A percentile compares a stretch with the other conserved stretches of the same genome.
These are phyloP conservation scores for Thalassiosira profunda DNA, from an alignment of 108 stramenopile species.

Conservation along the genomic window DNA sequence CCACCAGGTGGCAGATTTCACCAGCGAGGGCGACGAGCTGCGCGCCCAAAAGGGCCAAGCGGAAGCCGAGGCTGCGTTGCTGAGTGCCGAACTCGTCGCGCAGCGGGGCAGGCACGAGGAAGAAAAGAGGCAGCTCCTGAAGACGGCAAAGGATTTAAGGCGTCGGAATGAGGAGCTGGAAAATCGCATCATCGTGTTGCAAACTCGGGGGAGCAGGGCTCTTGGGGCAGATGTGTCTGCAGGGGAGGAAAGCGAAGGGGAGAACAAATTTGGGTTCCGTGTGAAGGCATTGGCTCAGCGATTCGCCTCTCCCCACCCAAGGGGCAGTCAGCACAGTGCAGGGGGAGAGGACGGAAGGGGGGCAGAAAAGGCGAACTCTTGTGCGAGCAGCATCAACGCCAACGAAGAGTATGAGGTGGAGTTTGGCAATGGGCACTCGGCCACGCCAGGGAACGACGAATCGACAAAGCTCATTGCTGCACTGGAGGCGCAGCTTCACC, in stretches of 20 bases:
- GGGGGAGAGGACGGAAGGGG: constrained; percentile 8
- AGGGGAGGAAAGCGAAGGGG: not conserved
- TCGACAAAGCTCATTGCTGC: constrained; percentile 16
- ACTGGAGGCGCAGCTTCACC: constrained; percentile 40
- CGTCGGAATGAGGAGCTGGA: constrained; percentile 44
- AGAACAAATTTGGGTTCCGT: constrained; percentile 26
- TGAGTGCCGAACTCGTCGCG: constrained; percentile 31
- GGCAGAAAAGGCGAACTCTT: too few species aligned
- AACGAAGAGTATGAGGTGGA: constrained; percentile 14
- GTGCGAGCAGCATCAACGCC: constrained; percentile 13
- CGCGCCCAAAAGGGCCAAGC: constrained; percentile 23
- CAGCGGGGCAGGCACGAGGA: constrained; percentile 46
- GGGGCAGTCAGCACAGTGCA: constrained; percentile 1
- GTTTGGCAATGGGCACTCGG: not conserved
- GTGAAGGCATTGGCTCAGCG: constrained; percentile 34
- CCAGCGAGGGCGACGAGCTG: constrained; percentile 9
- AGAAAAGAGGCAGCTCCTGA: constrained; percentile 33
- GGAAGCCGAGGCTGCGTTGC: constrained; percentile 19
- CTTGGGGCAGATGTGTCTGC: too few species aligned
- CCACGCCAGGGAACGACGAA: constrained; percentile 20
- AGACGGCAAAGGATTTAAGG: constrained; percentile 20
- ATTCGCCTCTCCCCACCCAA: constrained; percentile 26
- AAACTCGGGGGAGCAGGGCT: constrained; percentile 1
- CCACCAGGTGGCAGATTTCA: constrained; percentile 9
- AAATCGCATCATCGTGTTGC: constrained; percentile 17